Conservation (phyloP, 768 basidiomycete genomes). For the Tricholomella constricta region DNA sequence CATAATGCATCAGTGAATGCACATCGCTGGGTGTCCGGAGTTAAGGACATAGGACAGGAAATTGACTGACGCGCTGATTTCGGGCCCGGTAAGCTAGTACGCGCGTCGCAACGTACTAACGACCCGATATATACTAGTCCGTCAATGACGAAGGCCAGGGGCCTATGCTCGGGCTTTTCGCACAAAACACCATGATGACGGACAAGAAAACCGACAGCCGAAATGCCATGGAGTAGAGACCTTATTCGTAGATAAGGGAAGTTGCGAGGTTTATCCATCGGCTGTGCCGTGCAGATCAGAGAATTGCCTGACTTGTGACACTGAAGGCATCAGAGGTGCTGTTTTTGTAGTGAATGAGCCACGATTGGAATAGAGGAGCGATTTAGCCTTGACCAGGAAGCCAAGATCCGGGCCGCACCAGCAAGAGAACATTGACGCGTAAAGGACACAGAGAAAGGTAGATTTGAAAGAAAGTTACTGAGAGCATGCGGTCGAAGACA, state of each 20-base stretch:
- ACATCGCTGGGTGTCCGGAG: constrained; percentile 6
- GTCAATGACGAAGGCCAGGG: neutral
- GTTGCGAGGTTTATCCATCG: constrained; percentile 8
- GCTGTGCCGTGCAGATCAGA: neutral
- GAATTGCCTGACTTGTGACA: neutral
- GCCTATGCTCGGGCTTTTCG: neutral
- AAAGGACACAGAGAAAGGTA: neutral
- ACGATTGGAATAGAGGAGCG: constrained; percentile 1
- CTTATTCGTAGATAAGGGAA: neutral
- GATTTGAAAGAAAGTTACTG: neutral
- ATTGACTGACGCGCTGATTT: constrained; percentile 14
- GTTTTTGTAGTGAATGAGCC: neutral
- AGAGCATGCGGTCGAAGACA: constrained; percentile 8
- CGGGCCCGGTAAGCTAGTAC: constrained; percentile 11
- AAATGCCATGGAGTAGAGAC: neutral
- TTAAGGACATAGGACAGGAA: constrained; percentile 3
- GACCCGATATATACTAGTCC: neutral
- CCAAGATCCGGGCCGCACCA: constrained; percentile 5
- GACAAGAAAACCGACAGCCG: constrained; percentile 9
- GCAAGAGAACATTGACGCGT: neutral
- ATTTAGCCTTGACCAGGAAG: neutral
- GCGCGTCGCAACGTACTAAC: neutral
- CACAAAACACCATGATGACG: neutral
- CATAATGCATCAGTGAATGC: neutral
- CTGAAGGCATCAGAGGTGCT: neutral